Evolutionary conservation across 371 early-diverging fungal species (phyloP), one percentile per base, ranked within the genome.

Genomic region (Syncephalis plumigaleata): DNA sequence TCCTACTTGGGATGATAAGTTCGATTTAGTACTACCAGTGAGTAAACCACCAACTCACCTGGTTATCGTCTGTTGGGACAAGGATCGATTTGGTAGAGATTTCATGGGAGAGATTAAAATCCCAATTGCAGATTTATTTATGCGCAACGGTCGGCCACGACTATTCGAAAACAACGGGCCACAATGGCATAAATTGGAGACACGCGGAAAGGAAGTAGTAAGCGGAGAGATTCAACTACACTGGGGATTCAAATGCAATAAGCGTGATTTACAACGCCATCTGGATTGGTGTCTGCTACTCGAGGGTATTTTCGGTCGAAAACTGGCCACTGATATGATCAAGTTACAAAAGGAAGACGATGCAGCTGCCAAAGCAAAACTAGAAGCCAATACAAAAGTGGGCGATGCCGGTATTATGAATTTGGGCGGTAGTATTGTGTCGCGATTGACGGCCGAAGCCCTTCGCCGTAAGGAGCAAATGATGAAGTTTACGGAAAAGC

Each of bases 1-100:
- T 48, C 89, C 89, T 1, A 68, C 64, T 18, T 88, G 89, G 86
- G 69, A 84, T 46, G 70, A 64, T 9, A 58, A 69, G 43, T 81
- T 82, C 55, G 79, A 78, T 26, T 69, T 83, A 56, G 60, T 59
- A 17, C 39, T 79, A 20, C 55, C 67, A 11, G 54, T 63, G 13
- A 56, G 59, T 39, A 65, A 65, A 17, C 49, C 63, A 15, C 71
- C 73, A 1, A 56, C 58, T 5, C 46, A 60, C 7, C 53, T 73
- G 25, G 56, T 59, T 16, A 55, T 75, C 18, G 70, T 67, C 18
- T 68, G 78, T 18, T 75, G 77, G 77, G 74, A 71, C 52, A 73
- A 68, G 49, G 74, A 76, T 58, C 63, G 68, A 9, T 68, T 74
- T 56, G 68, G 72, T 1, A 50, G 64, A 18, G 68, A 71, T 49